Evolutionary conservation across 352 stramenopile species (phyloP), one percentile per base, ranked within the genome.

Genomic region (Phytophthora ohioensis): DNA sequence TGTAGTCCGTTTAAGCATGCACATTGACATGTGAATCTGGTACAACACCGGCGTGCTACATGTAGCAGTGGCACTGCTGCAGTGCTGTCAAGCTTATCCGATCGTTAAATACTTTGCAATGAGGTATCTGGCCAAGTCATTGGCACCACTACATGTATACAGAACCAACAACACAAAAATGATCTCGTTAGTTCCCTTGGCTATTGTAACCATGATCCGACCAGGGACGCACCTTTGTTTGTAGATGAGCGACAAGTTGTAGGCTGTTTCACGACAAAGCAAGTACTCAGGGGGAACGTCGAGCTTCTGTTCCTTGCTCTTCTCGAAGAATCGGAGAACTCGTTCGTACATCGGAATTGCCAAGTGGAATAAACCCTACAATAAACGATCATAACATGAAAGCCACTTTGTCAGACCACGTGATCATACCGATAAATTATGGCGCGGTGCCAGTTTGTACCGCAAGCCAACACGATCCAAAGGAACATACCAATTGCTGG

Each of bases 221-320:
- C 12, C 30, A 35, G 30, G 43, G 54, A 71, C 72, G 58, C 35
- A 95, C 88, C 88, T 95, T 66, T 96, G 84, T 49, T 91, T 90
- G 74, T 96, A 96, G 36, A 96, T 95, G 32, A 96, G 78, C 13
- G 87, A 93, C 39, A 96, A 73, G 45, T 96, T 96, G 75, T 95
- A 95, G n/a, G 89, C 89, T 7, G 89, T 93, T 69, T 96, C 89
- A 21, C 85, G 80, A 57, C 83, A 94, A 12, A 96, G 76, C 48
- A 85, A 74, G 52, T 93, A 95, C 69, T 94, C 83, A 2, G 65
- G 59, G 1, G 85, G 83, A 17, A 93, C 73, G 8, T 91, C 70
- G 3, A 65, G 73, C 7, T 79, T 52, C 17, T 87, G 71, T 27
- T 79, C 67, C 17, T 90, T 82, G 55, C 76, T 78, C 21, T 82